phyloP scores from a whole-genome alignment of 2,329 filamentous ascomycete species.

The Dactylonectria macrodidyma region DNA sequence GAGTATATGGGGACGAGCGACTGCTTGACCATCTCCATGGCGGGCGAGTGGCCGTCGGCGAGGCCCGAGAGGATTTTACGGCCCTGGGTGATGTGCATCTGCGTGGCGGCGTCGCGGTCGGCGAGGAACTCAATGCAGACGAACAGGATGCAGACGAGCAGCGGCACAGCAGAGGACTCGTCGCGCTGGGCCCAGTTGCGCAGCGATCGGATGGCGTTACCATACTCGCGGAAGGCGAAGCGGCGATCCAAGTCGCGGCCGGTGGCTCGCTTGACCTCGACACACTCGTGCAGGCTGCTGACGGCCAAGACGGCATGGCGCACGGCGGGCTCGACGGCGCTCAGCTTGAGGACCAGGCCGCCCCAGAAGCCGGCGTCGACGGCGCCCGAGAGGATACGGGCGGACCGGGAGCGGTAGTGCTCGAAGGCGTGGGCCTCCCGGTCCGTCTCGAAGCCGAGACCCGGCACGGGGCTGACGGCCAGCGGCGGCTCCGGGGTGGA shows the following conservation, averaged over 20 bases:
- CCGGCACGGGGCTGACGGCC: conserved; percentile 35
- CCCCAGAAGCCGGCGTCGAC: conserved; percentile 62
- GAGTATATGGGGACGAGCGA: conserved; percentile 62
- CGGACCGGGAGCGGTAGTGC: conserved; percentile 54
- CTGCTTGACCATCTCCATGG: conserved; percentile 56
- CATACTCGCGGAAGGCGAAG: conserved; percentile 58
- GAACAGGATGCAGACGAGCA: conserved; percentile 66
- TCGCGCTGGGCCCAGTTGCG: conserved; percentile 53
- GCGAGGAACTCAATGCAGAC: conserved; percentile 69
- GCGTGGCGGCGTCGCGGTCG: conserved; percentile 62
- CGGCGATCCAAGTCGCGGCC: conserved; percentile 37
- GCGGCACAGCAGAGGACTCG: conserved; percentile 49
- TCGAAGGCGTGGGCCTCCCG: conserved; percentile 51
- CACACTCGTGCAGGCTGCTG: conserved; percentile 61
- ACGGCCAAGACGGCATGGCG: conserved; percentile 66
- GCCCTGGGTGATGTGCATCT: conserved; percentile 62
- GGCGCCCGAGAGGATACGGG: conserved; percentile 59
- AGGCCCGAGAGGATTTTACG: conserved; percentile 58
- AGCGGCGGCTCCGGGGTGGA: conserved; percentile 36
- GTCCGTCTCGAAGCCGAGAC: conserved; percentile 41
- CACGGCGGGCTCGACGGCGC: conserved; percentile 61
- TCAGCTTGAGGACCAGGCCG: conserved; percentile 61
- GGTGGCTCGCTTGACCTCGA: conserved; percentile 40
- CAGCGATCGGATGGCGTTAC: conserved; percentile 62
- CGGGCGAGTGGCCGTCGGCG: conserved; percentile 43